Evolutionary conservation across 208 protist species (phyloP).

Genomic region (Angomonas desouzai): DNA sequence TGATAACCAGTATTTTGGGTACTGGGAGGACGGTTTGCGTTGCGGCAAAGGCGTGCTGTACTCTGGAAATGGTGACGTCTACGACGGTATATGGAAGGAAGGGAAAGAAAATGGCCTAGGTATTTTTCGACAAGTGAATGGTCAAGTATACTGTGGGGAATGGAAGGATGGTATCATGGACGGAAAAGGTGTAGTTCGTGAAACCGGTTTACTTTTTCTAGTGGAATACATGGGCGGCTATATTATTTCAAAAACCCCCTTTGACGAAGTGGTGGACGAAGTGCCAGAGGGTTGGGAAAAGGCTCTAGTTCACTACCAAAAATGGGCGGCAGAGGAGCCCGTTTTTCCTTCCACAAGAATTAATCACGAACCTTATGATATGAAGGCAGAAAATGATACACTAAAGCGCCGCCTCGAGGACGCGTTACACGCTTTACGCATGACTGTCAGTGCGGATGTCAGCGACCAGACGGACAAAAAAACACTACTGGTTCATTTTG

Average conservation of each 20-base stretch:
- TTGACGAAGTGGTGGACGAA: conserved; percentile 10
- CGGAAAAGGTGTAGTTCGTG: conserved; percentile 53
- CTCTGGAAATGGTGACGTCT: conserved; percentile 44
- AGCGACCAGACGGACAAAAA: not conserved
- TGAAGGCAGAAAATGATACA: conserved; percentile 24
- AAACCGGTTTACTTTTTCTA: conserved; percentile 34
- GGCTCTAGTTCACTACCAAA: conserved; percentile 16
- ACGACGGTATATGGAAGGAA: conserved; percentile 50
- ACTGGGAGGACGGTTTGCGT: conserved; percentile 48
- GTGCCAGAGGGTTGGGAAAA: conserved; percentile 14
- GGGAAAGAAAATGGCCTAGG: conserved; percentile 56
- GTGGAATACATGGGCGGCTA: conserved; percentile 59
- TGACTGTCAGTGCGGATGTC: not conserved
- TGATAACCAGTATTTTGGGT: conserved; percentile 47
- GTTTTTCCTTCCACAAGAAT: not conserved
- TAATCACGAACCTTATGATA: conserved; percentile 12
- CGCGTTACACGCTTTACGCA: conserved; percentile 10
- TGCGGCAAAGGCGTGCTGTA: conserved; percentile 43
- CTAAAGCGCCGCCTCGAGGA: conserved; percentile 28
- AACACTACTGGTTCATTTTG: not conserved
- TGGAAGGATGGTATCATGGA: conserved; percentile 64
- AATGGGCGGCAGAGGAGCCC: conserved; percentile 14
- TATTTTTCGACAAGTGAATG: conserved; percentile 39
- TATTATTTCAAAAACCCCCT: conserved; percentile 37
- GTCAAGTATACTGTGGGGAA: conserved; percentile 55